These are phyloP conservation scores for Geotrichum ghanense DNA, from an alignment of 805 yeast species.

Conservation along the genomic window DNA sequence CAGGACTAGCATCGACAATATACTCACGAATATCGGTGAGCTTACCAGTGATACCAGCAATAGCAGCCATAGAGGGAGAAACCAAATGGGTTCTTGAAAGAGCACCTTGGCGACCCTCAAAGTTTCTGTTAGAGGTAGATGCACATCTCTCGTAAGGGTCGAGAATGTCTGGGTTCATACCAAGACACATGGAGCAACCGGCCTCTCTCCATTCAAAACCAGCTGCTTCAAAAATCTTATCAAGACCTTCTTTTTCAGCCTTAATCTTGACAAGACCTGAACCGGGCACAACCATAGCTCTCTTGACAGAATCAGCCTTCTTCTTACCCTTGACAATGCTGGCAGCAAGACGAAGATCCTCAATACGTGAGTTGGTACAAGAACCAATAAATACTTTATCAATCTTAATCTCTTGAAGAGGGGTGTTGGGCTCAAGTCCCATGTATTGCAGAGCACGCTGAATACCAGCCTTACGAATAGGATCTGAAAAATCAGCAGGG, in stretches of 20 bases:
- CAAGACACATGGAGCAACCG: constrained; percentile 98
- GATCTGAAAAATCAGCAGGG: constrained; percentile 52
- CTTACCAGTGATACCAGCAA: constrained; percentile 89
- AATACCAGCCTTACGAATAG: constrained; percentile 71
- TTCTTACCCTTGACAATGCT: constrained; percentile 81
- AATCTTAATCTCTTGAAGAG: constrained; percentile 58
- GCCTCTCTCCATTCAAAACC: constrained; percentile 99
- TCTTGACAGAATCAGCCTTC: constrained; percentile 68
- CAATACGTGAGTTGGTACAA: constrained; percentile 95
- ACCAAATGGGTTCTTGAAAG: constrained; percentile 88
- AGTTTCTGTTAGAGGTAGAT: constrained; percentile 95
- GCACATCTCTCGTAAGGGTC: constrained; percentile 96
- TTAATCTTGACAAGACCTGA: constrained; percentile 89
- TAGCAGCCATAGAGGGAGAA: constrained; percentile 99
- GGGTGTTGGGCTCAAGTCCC: constrained; percentile 80
- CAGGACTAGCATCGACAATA: constrained; percentile 29
- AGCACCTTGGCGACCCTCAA: constrained; percentile 99
- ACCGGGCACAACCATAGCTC: constrained; percentile 92
- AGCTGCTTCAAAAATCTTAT: constrained; percentile 80
- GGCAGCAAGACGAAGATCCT: constrained; percentile 94
- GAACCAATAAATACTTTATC: constrained; percentile 98
- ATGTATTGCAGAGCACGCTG: constrained; percentile 85
- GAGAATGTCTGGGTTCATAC: constrained; percentile 98
- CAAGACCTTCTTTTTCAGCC: constrained; percentile 92
- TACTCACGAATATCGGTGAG: constrained; percentile 84